Base-by-base conservation (phyloP, 768 basidiomycete genomes). In the Atractiella rhizophila region DNA sequence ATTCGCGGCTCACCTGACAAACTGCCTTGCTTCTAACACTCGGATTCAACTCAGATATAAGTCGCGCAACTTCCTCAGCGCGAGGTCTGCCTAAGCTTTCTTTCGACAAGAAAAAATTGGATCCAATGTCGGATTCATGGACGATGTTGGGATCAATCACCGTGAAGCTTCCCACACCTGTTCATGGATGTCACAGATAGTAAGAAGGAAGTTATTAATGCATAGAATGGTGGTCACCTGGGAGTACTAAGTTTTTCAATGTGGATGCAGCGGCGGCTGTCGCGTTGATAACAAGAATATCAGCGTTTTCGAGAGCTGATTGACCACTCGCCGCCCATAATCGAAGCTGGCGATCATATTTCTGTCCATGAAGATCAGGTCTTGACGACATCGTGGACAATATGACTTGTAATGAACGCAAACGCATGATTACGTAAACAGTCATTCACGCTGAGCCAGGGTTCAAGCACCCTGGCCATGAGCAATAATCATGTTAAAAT, bases 281-380 rank as follows among this genome's bases (percentile, higher is more conserved):
- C 0, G 65, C 74, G 29, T 74, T 75, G 43, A 94, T 59, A 49
- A 91, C 71, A 24, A 96, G 67, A 31, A 94, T 65, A 35, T 74
- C 69, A 11, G 83, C 68, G 3, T 71, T 66, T 58, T 96, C 86
- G 43, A 96, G 74, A 0, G 82, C 82, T 20, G 64, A 62, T 58
- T 98, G 88, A 4, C 88, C 91, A 1, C 76, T 71, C 2, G 80
- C 71, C 10, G 86, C 88, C 88, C 88, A 98, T 19, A 98, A 65
- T 19, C 82, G 80, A n/a, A n/a, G n/a, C n/a, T n/a, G n/a, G n/a
- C n/a, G n/a, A n/a, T n/a, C n/a, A n/a, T n/a, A n/a, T n/a, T n/a
- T n/a, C n/a, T n/a, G n/a, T n/a, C n/a, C n/a, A n/a, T n/a, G n/a
- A n/a, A n/a, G n/a, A n/a, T n/a, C n/a, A n/a, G n/a, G n/a, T n/a